Base-by-base conservation (phyloP, 2,329 filamentous ascomycete species). In the Alternaria hordeiaustralica region DNA sequence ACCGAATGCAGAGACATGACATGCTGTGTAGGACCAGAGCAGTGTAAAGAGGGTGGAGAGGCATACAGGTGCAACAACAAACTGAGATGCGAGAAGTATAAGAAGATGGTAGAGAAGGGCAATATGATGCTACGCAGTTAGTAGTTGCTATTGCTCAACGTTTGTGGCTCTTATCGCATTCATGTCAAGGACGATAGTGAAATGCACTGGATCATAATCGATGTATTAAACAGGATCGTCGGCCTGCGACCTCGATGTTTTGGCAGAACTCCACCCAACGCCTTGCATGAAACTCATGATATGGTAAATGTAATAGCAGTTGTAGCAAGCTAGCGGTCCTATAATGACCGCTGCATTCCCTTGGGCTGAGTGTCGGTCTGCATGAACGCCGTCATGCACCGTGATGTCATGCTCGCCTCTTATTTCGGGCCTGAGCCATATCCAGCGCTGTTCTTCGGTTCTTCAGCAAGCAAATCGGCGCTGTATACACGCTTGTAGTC, bases 401-500 rank as follows among this genome's bases (percentile, higher is more conserved):
- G 9, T 41, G 18, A 55, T 26, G 49, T 12, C 21, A 28, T 30
- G 54, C 55, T 23, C 21, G 15, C 49, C 49, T 51, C 28, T 36
- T 21, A 53, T 53, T 73, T 66, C 4, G 58, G 20, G 1, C 66
- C 70, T 20, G 70, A 71, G 15, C 64, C 65, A 63, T 80, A 79
- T 2, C 77, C 77, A 7, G 63, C 65, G 44, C 71, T 63, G 7
- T 67, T 64, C 33, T 72, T 70, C 3, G 69, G 71, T 21, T 70
- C 66, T 25, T 68, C 67, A 45, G 68, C 71, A 61, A 71, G 69
- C 63, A 78, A 46, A 20, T 65, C 62, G 5, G 67, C 64, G 56
- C 66, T 78, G 49, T 71, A 78, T 10, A 78, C 54, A 41, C 75
- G 73, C 65, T 75, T 80, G 59, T 70, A 71, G 36, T 80, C 78